Conservation (phyloP, 768 basidiomycete genomes). For the Serendipita sp. region DNA sequence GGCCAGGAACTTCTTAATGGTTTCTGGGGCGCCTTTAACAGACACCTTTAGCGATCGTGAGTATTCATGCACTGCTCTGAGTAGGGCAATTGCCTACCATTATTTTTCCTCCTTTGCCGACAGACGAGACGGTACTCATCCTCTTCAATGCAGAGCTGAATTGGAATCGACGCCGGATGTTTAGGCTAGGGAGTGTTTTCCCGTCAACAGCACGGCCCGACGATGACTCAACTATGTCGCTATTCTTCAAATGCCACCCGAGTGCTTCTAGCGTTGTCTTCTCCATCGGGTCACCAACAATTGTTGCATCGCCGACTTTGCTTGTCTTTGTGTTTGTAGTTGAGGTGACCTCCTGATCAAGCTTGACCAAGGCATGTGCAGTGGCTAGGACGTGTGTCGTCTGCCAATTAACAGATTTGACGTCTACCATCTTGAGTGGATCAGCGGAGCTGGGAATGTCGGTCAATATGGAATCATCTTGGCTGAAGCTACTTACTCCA, state of each 20-base stretch:
- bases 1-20: constrained; percentile 75
- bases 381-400: constrained; percentile 83
- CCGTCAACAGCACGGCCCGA: not conserved
- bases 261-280: constrained; percentile 86
- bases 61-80: constrained; percentile 12
- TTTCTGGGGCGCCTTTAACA: constrained; percentile 96
- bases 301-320: constrained; percentile 33
- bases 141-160: constrained; percentile 96
- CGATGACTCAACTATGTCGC: constrained; percentile 11
- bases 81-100: constrained; percentile 22
- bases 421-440: constrained; percentile 51
- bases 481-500: constrained; percentile 46
- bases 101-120: constrained; percentile 42
- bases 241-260: constrained; percentile 63
- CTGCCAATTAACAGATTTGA: constrained; percentile 58
- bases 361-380: constrained; percentile 84
- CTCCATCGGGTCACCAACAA: constrained; percentile 99
- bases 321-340: not conserved
- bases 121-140: constrained; percentile 79
- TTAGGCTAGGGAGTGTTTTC: constrained; percentile 29
- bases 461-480: not conserved
- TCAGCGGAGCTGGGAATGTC: constrained; percentile 35
- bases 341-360: constrained; percentile 46
- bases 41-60: constrained; percentile 21
- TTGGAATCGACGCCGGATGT: constrained; percentile 84